Conservation (phyloP, 768 basidiomycete genomes). For the Dacryopinax primogenitus region DNA sequence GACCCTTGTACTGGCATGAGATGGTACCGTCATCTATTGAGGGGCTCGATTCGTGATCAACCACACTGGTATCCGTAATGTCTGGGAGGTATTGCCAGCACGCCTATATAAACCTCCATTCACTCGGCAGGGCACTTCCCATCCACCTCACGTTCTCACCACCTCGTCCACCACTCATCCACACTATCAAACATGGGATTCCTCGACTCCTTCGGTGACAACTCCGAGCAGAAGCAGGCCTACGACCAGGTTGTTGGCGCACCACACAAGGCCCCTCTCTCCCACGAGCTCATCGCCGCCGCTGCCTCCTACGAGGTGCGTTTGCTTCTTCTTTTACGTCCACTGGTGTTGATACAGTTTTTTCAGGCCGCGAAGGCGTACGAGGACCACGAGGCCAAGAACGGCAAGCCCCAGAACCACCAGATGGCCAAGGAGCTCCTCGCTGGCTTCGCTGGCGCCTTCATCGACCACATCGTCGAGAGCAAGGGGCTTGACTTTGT, state of each 20-base stretch:
- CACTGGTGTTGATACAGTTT: not conserved
- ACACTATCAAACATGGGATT: not conserved
- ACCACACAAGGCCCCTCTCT: constrained; percentile 43
- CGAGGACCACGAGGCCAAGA: constrained; percentile 25
- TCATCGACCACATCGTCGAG: constrained; percentile 20
- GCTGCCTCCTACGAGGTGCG: constrained; percentile 53
- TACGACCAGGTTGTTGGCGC: constrained; percentile 34
- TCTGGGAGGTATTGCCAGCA: not conserved
- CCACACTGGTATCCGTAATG: not conserved
- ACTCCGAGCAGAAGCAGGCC: constrained; percentile 8
- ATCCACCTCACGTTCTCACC: not conserved
- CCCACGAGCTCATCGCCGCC: constrained; percentile 54
- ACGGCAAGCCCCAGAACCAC: constrained; percentile 27
- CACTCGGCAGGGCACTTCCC: not conserved
- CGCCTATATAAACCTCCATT: not conserved
- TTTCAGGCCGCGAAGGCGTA: constrained; percentile 16
- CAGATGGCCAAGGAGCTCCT: constrained; percentile 27
- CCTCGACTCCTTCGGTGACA: constrained; percentile 10
- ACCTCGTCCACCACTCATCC: not conserved
- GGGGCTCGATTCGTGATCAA: not conserved
- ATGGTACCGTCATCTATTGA: not conserved
- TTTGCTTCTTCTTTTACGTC: not conserved
- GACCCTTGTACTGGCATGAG: too few species aligned
- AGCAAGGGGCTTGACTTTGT: constrained; percentile 28
- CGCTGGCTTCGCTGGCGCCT: constrained; percentile 20